phyloP scores from a whole-genome alignment of 139 green algal species.

The Mesostigma viride region DNA sequence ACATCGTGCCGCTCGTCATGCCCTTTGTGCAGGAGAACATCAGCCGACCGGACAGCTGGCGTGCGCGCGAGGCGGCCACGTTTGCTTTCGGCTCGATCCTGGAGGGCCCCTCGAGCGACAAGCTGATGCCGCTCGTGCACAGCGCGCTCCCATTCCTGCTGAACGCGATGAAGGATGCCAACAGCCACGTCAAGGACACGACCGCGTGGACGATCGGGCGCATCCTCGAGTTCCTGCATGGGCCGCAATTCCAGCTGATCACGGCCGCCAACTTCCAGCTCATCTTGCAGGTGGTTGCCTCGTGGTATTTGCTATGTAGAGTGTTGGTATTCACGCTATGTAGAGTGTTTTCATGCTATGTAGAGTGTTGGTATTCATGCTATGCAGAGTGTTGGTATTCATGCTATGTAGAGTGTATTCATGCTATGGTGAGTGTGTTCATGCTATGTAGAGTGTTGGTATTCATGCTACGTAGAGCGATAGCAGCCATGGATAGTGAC shows the following conservation, averaged over 20 bases:
- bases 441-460: too few species aligned
- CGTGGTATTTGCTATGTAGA: too few species aligned
- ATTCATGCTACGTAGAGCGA: too few species aligned
- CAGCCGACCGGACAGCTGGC: conserved; percentile 72
- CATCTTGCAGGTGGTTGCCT: conserved; percentile 45
- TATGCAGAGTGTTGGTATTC: too few species aligned
- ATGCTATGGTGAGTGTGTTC: too few species aligned
- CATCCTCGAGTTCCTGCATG: conserved; percentile 89
- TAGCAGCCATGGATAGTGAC: too few species aligned
- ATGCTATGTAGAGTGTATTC: too few species aligned
- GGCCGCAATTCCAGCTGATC: conserved; percentile 31
- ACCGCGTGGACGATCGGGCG: conserved; percentile 88
- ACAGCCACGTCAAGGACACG: conserved; percentile 75
- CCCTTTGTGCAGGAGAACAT: conserved; percentile 77
- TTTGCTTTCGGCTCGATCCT: conserved; percentile 93
- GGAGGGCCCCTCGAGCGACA: conserved; percentile 62
- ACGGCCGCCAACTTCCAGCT: conserved; percentile 22
- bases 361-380: too few species aligned
- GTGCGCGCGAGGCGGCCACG: conserved; percentile 80
- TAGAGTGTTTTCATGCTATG: too few species aligned
- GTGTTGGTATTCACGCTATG: too few species aligned
- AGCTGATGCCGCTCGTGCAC: conserved; percentile 54
- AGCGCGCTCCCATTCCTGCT: conserved; percentile 48
- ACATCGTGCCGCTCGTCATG: conserved; percentile 75
- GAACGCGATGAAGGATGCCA: conserved; percentile 56